phyloP scores from a whole-genome alignment of 1,139 yeast species.

The Candida tetrigidarum region DNA sequence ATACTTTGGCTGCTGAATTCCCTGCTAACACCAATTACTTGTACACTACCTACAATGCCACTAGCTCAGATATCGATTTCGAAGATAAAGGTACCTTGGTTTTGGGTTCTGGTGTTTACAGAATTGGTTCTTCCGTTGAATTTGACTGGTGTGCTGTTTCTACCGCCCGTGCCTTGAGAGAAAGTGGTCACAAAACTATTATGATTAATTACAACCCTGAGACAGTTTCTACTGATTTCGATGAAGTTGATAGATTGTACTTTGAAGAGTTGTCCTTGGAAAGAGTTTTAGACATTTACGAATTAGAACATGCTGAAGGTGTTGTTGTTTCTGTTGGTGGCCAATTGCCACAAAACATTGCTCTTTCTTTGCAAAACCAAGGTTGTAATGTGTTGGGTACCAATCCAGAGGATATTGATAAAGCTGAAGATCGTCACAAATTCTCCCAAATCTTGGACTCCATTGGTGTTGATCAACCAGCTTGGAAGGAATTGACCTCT shows the following conservation, averaged over 20 bases:
- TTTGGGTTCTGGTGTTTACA: constrained; percentile 96
- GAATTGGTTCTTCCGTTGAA: constrained; percentile 98
- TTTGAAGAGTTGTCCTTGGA: constrained; percentile 95
- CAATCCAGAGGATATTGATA: constrained; percentile 91
- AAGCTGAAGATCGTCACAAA: constrained; percentile 98
- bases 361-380: constrained; percentile 76
- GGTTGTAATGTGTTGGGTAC: constrained; percentile 94
- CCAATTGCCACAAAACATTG: constrained; percentile 97
- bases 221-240: constrained; percentile 97
- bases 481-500: constrained; percentile 95
- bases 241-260: constrained; percentile 96
- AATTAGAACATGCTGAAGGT: constrained; percentile 85
- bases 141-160: constrained; percentile 99
- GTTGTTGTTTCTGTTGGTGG: constrained; percentile 98
- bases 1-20: constrained; percentile 98
- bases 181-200: constrained; percentile 83
- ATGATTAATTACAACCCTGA: constrained; percentile 99
- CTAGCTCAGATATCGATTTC: constrained; percentile 80
- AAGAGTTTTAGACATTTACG: constrained; percentile 97
- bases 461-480: constrained; percentile 93
- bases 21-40: constrained; percentile 96
- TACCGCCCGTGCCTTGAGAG: constrained; percentile 92
- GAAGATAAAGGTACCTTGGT: constrained; percentile 94
- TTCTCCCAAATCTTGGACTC: constrained; percentile 93
- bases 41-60: constrained; percentile 95